A percentile compares a stretch with the other conserved stretches of the same genome.
Evolutionary conservation across 1,284 basidiomycete genomes (phyloP).

Genomic region (Leccinum insolens): DNA sequence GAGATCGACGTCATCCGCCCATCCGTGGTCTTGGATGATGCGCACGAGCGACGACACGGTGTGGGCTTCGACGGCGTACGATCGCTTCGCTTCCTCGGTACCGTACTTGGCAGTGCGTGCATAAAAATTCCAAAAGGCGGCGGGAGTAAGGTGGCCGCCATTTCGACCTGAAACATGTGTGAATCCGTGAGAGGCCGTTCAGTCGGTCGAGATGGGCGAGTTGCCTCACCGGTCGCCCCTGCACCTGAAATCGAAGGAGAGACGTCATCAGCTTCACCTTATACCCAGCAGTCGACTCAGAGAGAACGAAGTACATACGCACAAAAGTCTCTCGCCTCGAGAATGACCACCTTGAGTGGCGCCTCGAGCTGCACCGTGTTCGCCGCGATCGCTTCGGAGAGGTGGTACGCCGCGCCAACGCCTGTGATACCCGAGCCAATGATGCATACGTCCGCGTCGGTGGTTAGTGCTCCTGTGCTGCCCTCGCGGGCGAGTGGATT

Average conservation of each 20-base stretch:
- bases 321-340: constrained; percentile 84
- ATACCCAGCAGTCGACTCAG: neutral
- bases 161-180: constrained; percentile 59
- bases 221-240: constrained; percentile 70
- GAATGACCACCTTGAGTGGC: constrained; percentile 53
- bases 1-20: constrained; percentile 60
- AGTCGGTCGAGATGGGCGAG: neutral
- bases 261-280: neutral
- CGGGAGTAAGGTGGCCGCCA: constrained; percentile 74
- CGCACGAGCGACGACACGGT: constrained; percentile 51
- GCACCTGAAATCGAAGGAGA: constrained; percentile 52
- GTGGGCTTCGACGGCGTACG: constrained; percentile 60
- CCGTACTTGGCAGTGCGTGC: constrained; percentile 45
- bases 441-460: constrained; percentile 70
- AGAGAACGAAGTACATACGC: constrained; percentile 32
- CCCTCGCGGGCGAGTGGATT: constrained; percentile 69
- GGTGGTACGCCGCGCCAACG: constrained; percentile 69
- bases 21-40: constrained; percentile 49
- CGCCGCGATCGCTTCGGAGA: constrained; percentile 45
- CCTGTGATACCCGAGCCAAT: constrained; percentile 82
- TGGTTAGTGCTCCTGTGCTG: constrained; percentile 56
- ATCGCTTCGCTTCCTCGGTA: constrained; percentile 54
- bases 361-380: constrained; percentile 11
- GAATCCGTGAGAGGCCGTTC: neutral
- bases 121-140: constrained; percentile 50